Base-by-base conservation (phyloP, 305 asterid genomes). In the Fraxinus albicans region DNA sequence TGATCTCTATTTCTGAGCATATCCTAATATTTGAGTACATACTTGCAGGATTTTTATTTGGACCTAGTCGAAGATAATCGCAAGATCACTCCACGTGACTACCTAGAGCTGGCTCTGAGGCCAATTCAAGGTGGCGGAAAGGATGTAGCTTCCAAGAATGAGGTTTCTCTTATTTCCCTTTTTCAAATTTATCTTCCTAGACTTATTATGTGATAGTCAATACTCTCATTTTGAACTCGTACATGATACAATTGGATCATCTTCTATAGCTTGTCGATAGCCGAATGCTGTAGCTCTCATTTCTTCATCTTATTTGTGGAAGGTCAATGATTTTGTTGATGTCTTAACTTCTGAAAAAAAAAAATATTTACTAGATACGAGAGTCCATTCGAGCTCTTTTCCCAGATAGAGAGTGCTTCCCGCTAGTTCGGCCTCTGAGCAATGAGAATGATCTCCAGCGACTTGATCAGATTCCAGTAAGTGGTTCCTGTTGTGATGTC, bases 311-410 rank as follows among this genome's bases (percentile, higher is more conserved):
- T 19, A 9, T 42, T 7, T 78, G 55, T 84, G n/a, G 72, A 78
- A n/a, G 27, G 72, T 53, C 17, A 31, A 23, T 42, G 35, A 27
- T 80, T 77, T 63, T 25, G 81, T 79, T 63, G 77, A 65, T 33
- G 31, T 50, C 50, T 77, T 44, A 58, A 67, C 36, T 38, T 84
- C 40, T 84, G 65, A 25, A 25, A 25, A 76, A 81, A 53, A 31
- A 67, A 25, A n/a, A 12, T 8, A 4, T 81, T 74, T 35, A 72
- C 86, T 87, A 97, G 99, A 97, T 97, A 75, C 95, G 98, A 58
- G 99, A 96, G 86, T 96, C 98, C 84, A 94, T 96, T 87, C 98
- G 98, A 86, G 99, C 99, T 84, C 98, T 96, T 86, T 96, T 96
- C 85, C 99, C 99, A 27, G 97, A 96, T 86, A 91, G 99, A 86